Percentiles rank a stretch among this genome's conserved stretches.
phyloP scores from a whole-genome alignment of 768 basidiomycete genomes.

The Lentinula detonsa region DNA sequence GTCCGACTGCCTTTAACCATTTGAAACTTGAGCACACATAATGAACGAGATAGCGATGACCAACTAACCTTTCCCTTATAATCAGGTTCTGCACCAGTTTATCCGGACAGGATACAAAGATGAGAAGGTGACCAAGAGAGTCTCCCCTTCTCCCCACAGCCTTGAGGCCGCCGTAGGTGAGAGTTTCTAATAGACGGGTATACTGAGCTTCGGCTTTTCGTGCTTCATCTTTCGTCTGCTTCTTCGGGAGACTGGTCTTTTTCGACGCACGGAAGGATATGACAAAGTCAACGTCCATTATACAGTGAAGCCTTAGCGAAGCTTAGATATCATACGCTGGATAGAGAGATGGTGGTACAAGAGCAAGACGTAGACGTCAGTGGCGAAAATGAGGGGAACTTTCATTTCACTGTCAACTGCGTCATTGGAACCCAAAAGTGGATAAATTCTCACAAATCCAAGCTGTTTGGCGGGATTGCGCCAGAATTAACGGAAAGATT shows the following conservation, averaged over 20 bases:
- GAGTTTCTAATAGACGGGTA: constrained; percentile 49
- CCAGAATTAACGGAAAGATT: too few relatives aligned
- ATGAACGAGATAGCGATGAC: not conserved
- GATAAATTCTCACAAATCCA: not conserved
- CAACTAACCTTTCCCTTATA: constrained; percentile 65
- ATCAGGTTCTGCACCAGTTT: constrained; percentile 58
- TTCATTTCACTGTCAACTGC: not conserved
- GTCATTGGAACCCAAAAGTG: not conserved
- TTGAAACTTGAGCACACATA: not conserved
- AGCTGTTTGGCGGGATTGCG: not conserved
- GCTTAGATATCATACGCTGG: not conserved
- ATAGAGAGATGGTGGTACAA: not conserved
- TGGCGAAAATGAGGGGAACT: not conserved
- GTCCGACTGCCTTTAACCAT: constrained; percentile 53
- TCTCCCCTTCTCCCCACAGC: constrained; percentile 78
- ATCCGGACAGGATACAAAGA: constrained; percentile 70
- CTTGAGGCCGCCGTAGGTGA: constrained; percentile 58
- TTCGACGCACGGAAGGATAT: constrained; percentile 59
- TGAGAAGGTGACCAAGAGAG: constrained; percentile 63
- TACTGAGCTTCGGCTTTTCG: constrained; percentile 68
- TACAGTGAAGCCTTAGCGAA: constrained; percentile 18
- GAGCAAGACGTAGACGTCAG: not conserved
- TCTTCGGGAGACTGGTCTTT: constrained; percentile 48
- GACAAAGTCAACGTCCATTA: constrained; percentile 66
- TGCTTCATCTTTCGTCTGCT: constrained; percentile 55